Conservation (phyloP, 768 basidiomycete genomes). For the Boletus subparvulus region DNA sequence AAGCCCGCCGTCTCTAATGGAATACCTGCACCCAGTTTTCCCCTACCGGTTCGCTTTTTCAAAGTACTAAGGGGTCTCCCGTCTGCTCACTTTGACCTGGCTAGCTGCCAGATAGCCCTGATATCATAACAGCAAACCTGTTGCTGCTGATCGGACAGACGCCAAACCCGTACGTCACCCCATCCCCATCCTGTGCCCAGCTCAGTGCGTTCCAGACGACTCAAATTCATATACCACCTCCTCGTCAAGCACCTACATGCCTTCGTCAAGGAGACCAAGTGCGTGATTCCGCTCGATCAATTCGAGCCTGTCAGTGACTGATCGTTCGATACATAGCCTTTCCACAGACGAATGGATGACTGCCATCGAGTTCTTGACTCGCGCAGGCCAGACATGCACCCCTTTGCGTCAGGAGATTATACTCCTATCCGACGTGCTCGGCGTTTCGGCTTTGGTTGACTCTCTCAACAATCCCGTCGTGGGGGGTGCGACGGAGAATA, state of each 20-base stretch:
- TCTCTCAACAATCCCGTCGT: slow-evolving; percentile 66
- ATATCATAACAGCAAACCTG: slow-evolving; percentile 50
- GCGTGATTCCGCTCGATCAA: slow-evolving; percentile 8
- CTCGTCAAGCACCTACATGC: slow-evolving; percentile 71
- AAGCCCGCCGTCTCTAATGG: slow-evolving; percentile 41
- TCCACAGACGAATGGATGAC: slow-evolving; percentile 88
- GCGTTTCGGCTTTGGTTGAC: slow-evolving; percentile 77
- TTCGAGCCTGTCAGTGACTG: not conserved
- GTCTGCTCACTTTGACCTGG: slow-evolving; percentile 2
- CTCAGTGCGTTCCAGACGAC: slow-evolving; percentile 32
- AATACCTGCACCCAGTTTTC: slow-evolving; percentile 36
- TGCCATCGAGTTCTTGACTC: slow-evolving; percentile 75
- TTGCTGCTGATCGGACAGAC: slow-evolving; percentile 39
- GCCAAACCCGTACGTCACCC: slow-evolving; percentile 38
- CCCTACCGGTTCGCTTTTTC: slow-evolving; percentile 39
- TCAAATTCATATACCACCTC: slow-evolving; percentile 46
- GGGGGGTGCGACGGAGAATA: slow-evolving; percentile 65
- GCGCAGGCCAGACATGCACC: slow-evolving; percentile 69
- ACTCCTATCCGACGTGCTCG: slow-evolving; percentile 79
- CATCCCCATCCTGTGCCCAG: not conserved
- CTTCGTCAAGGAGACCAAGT: slow-evolving; percentile 71
- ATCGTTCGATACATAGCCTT: slow-evolving; percentile 36
- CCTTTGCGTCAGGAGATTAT: slow-evolving; percentile 78
- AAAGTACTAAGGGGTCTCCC: not conserved
- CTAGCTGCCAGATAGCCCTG: slow-evolving; percentile 49